These are phyloP conservation scores for Dictyostelium firmibasis DNA, from an alignment of 78 protist genomes.

Conservation along the genomic window DNA sequence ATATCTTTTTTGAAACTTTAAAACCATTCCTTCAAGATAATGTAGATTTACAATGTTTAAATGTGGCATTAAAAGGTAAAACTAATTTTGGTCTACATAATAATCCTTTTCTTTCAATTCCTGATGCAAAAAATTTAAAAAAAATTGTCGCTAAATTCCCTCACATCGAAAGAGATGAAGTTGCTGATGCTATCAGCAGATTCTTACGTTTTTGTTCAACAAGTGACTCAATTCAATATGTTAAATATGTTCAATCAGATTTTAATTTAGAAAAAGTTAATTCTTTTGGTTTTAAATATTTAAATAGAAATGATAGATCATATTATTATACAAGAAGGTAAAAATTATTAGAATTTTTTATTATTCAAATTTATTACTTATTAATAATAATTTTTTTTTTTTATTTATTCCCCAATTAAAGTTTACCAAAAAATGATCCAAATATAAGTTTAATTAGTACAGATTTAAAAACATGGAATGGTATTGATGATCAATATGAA, in stretches of 20 bases:
- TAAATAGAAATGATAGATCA: background rate
- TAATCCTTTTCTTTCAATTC: conserved; percentile 3
- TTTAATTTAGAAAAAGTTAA: background rate
- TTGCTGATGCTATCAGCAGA: background rate
- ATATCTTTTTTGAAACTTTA: background rate
- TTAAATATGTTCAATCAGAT: background rate
- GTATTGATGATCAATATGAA: conserved; percentile 16
- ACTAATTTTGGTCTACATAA: background rate
- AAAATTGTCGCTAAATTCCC: background rate
- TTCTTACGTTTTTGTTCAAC: background rate
- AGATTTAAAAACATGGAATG: conserved; percentile 14
- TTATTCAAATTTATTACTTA: no score
- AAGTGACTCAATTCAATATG: conserved; percentile 10
- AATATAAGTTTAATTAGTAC: background rate
- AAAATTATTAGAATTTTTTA: background rate
- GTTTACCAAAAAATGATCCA: background rate
- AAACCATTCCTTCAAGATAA: background rate
- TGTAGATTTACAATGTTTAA: background rate
- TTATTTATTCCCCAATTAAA: background rate
- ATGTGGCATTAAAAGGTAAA: background rate
- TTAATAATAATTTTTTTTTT: background rate
- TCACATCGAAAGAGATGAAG: background rate
- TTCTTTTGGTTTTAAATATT: background rate
- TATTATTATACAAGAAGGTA: conserved; percentile 11
- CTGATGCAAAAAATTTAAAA: background rate